Evolutionary conservation across 257 asterid species (phyloP).

Genomic region (Coffea canephora): DNA sequence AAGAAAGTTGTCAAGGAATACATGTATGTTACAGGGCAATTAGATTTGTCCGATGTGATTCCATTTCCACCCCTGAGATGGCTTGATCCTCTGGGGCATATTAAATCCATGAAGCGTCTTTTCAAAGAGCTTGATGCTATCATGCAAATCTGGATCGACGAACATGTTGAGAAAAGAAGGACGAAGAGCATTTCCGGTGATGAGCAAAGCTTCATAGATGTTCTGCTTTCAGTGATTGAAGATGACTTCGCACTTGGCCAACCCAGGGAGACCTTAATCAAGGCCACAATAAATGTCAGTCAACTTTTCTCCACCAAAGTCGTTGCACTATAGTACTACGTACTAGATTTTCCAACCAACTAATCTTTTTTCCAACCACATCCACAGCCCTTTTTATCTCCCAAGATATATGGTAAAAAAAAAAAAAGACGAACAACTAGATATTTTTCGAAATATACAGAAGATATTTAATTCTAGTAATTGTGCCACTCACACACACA

Average conservation of each 20-base stretch:
- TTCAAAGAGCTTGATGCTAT: constrained; percentile 38
- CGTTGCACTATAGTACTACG: not conserved
- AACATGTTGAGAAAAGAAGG: constrained; percentile 31
- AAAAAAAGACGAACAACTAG: not conserved
- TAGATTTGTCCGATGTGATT: constrained; percentile 52
- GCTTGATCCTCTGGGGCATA: constrained; percentile 57
- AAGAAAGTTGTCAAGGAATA: constrained; percentile 38
- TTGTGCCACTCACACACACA: too few species aligned
- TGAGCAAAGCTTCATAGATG: constrained; percentile 47
- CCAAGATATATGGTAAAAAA: too few species aligned
- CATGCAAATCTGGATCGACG: constrained; percentile 43
- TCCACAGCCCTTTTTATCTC: too few species aligned
- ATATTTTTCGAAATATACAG: not conserved
- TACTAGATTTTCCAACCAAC: too few species aligned
- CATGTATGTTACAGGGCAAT: constrained; percentile 43
- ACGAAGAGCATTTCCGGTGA: too few species aligned
- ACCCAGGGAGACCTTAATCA: constrained; percentile 31
- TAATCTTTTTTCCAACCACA: not conserved
- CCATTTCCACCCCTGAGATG: constrained; percentile 41
- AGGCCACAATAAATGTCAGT: constrained; percentile 51
- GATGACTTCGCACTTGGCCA: constrained; percentile 30
- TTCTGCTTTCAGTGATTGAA: constrained; percentile 41
- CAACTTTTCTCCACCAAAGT: not conserved
- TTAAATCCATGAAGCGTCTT: constrained; percentile 43
- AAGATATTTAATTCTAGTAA: too few species aligned